phyloP scores from a whole-genome alignment of 352 stramenopile genomes.

The Globisporangium spiculum region DNA sequence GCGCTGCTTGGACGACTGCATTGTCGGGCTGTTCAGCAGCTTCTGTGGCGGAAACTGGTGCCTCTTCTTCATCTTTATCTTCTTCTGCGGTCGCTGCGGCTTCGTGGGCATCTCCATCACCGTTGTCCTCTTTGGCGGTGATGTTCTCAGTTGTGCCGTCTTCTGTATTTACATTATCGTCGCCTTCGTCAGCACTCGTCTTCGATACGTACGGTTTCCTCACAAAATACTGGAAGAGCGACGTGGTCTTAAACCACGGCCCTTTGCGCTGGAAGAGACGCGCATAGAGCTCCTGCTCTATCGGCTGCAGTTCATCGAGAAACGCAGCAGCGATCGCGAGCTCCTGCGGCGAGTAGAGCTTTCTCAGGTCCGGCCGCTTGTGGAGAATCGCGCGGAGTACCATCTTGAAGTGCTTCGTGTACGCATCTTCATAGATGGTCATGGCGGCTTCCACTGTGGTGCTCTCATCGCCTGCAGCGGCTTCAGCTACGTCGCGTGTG shows the following conservation, averaged over 20 bases:
- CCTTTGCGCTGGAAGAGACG: conserved; percentile 77
- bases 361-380: conserved; percentile 44
- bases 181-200: neutral
- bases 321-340: conserved; percentile 39
- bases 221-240: conserved; percentile 58
- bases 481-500: neutral
- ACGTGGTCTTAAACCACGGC: conserved; percentile 66
- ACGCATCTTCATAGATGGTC: conserved; percentile 44
- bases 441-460: neutral
- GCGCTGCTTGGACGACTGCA: conserved; percentile 8
- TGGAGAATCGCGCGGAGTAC: conserved; percentile 45
- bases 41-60: neutral
- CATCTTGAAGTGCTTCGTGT: conserved; percentile 57
- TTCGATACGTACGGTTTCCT: conserved; percentile 7
- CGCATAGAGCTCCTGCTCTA: conserved; percentile 70
- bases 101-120: neutral
- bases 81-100: neutral
- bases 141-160: neutral
- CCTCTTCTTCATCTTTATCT: neutral
- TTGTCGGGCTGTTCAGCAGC: conserved; percentile 9
- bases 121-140: neutral
- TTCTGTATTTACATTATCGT: neutral
- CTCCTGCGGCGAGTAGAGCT: conserved; percentile 49
- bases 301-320: conserved; percentile 38
- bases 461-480: neutral